Percentiles rank a stretch among this genome's conserved stretches.
Evolutionary conservation across 345 rosid species (phyloP).

Genomic region (Eucalyptus albens): DNA sequence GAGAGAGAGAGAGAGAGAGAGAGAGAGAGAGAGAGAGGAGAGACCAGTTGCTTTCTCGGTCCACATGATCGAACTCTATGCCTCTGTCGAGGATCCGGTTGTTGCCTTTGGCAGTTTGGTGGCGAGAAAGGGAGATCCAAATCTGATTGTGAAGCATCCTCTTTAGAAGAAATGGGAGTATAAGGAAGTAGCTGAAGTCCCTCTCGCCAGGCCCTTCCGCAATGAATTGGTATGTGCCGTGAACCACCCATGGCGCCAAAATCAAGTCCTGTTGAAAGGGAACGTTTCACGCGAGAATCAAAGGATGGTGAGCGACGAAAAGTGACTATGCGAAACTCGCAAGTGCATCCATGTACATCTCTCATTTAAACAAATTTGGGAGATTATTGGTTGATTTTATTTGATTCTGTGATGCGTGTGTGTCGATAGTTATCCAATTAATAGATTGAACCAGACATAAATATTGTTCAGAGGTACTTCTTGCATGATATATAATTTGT

Average conservation of each 20-base stretch:
- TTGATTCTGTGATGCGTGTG: too few relatives aligned
- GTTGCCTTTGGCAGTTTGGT: conserved; percentile 32
- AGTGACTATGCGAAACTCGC: background rate
- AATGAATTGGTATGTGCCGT: conserved; percentile 13
- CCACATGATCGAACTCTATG: conserved; percentile 58
- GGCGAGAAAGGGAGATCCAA: conserved; percentile 38
- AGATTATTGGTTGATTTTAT: background rate
- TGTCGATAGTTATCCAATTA: background rate
- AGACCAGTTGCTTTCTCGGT: conserved; percentile 49
- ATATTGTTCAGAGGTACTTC: background rate
- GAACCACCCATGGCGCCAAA: conserved; percentile 36
- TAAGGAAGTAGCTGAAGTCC: conserved; percentile 13
- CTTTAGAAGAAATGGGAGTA: conserved; percentile 6
- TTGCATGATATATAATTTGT: background rate
- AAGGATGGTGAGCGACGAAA: background rate
- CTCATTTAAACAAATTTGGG: background rate
- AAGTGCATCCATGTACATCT: background rate
- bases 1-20: background rate
- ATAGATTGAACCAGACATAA: background rate
- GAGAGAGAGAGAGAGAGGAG: background rate
- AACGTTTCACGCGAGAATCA: background rate
- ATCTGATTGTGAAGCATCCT: conserved; percentile 39
- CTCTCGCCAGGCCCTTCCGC: conserved; percentile 3
- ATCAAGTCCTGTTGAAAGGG: conserved; percentile 13
- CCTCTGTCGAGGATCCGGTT: conserved; percentile 32